Conservation (phyloP, 768 basidiomycete species). For the Boletellus ananas region DNA sequence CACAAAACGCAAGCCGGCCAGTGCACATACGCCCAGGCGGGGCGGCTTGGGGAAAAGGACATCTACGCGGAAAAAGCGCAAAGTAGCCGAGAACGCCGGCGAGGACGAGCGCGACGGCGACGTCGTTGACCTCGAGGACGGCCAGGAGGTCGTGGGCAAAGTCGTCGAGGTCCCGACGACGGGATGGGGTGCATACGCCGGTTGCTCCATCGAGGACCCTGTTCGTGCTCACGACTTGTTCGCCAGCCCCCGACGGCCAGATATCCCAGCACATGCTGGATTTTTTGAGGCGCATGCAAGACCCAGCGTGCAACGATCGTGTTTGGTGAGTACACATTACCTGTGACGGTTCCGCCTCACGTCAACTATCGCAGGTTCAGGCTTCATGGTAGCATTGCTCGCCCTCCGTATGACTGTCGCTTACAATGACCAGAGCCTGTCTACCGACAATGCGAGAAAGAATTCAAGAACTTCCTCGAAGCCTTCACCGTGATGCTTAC, state of each 20-base stretch:
- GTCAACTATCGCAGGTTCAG: constrained; percentile 62
- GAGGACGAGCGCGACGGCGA: constrained; percentile 36
- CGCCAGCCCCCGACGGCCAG: constrained; percentile 73
- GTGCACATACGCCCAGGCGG: constrained; percentile 19
- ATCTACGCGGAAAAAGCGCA: constrained; percentile 25
- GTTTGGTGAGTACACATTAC: constrained; percentile 53
- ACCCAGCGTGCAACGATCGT: constrained; percentile 79
- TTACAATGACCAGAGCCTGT: constrained; percentile 20
- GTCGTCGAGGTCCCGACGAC: constrained; percentile 80
- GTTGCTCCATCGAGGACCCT: neutral
- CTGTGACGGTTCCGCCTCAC: neutral
- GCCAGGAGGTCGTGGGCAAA: constrained; percentile 66
- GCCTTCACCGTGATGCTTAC: constrained; percentile 61
- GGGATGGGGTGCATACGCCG: constrained; percentile 55
- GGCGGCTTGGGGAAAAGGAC: constrained; percentile 15
- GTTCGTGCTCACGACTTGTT: neutral
- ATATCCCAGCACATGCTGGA: constrained; percentile 83
- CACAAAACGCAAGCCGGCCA: constrained; percentile 2
- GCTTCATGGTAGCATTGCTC: constrained; percentile 52
- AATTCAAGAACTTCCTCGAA: constrained; percentile 85
- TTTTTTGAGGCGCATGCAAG: constrained; percentile 66
- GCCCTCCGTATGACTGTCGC: neutral
- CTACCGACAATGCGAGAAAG: constrained; percentile 63
- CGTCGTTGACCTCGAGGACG: constrained; percentile 49
- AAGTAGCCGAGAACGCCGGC: constrained; percentile 9